These are phyloP conservation scores for Lyophyllum decastes DNA, from an alignment of 768 basidiomycete species.

Conservation along the genomic window DNA sequence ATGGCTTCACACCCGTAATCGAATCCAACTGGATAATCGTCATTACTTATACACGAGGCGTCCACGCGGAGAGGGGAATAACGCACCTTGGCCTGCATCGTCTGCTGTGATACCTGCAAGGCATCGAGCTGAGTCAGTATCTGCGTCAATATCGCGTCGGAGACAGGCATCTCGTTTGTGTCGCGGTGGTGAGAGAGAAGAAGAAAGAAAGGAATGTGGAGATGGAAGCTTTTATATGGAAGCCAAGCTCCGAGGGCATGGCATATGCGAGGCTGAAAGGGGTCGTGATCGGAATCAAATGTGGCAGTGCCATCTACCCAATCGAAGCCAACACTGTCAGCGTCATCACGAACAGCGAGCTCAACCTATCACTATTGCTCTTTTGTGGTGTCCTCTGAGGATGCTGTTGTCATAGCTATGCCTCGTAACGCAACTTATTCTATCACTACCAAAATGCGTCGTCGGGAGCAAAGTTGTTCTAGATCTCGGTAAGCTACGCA, in stretches of 20 bases:
- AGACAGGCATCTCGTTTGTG: constrained; percentile 33
- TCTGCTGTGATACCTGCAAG: constrained; percentile 74
- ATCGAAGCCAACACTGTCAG: too few species aligned
- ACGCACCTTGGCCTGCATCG: constrained; percentile 75
- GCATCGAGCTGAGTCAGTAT: constrained; percentile 72
- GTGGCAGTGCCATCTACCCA: neutral
- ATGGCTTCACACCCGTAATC: constrained; percentile 27
- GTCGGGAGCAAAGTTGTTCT: too few species aligned
- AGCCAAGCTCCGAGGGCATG: neutral
- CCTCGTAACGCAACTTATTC: too few species aligned
- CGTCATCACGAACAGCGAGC: too few species aligned
- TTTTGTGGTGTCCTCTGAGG: too few species aligned
- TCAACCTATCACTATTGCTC: too few species aligned
- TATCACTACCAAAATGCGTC: too few species aligned
- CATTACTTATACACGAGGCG: neutral
- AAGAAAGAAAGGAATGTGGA: neutral
- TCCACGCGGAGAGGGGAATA: neutral
- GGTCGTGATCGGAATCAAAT: neutral
- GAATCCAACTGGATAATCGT: constrained; percentile 50
- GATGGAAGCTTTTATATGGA: neutral
- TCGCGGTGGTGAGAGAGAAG: neutral
- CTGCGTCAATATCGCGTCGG: constrained; percentile 67
- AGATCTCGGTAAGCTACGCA: too few species aligned
- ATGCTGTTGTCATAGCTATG: too few species aligned
- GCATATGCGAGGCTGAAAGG: neutral